Evolutionary conservation across 495 filamentous ascomycete genomes (phyloP), one percentile per base, ranked within the genome.

Genomic region (Penicillium ochrochloron): DNA sequence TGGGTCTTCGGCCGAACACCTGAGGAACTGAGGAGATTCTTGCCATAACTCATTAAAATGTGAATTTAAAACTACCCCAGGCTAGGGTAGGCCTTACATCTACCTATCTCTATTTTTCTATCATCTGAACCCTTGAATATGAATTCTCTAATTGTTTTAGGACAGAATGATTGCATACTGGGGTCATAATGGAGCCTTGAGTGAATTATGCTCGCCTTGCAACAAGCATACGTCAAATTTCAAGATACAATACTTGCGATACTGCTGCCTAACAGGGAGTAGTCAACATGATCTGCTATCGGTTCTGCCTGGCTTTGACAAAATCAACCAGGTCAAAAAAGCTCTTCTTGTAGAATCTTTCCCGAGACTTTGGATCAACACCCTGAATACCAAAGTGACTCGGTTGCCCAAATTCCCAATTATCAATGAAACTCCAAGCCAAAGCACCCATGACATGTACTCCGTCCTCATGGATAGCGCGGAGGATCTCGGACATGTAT

Each of bases 261-360:
- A 33, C 31, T 33, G 5, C 31, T 27, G 31, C 5, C 31, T 33
- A 9, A 33, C 5, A 33, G 31, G 8, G 31, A 33, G 31, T 9
- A 33, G 31, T 3, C 31, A 33, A 7, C 42, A 19, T 3, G 9
- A 21, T 3, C 15, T 25, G 17, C 3, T 6, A 29, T 52, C 48
- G 33, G 15, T n/a, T 14, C 44, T 73, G 70, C 25, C 70, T 58
- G 21, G 68, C 52, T 60, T 65, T 70, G n/a, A 73, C 70, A 61
- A 81, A 83, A 68, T 79, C 77, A 21, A 83, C 77, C 46, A 80
- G 44, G 50, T 83, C 80, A 62, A 83, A 83, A 50, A 82, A 78
- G 58, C 78, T 81, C 67, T 77, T 78, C 68, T 82, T 82, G 60
- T 74, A 83, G 21, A 63, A 63, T n/a, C 81, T 62, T 48, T 79